These are phyloP conservation scores for Coemansia sp. DNA, from an alignment of 192 early-diverging fungal genomes.

Conservation along the genomic window DNA sequence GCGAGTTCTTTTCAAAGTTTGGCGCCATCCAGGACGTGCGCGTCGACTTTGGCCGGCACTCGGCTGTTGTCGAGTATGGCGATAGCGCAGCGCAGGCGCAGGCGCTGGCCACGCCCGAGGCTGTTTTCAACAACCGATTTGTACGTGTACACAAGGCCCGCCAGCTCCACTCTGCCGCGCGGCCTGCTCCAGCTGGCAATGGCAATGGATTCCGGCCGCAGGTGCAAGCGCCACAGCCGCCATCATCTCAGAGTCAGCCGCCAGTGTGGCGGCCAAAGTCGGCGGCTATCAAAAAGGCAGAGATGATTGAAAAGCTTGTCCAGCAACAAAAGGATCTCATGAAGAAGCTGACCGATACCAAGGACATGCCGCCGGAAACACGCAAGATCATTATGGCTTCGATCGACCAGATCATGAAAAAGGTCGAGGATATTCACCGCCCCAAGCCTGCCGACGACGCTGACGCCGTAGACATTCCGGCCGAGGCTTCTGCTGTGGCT, in stretches of 20 bases:
- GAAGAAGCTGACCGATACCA: slow-evolving; percentile 41
- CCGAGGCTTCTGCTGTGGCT: background rate
- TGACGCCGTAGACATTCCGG: background rate
- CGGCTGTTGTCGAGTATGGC: slow-evolving; percentile 22
- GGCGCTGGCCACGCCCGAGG: slow-evolving; percentile 39
- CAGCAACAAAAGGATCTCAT: slow-evolving; percentile 52
- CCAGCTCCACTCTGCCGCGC: background rate
- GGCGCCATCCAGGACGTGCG: slow-evolving; percentile 22
- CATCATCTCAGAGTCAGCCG: slow-evolving; percentile 3
- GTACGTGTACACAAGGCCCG: slow-evolving; percentile 31
- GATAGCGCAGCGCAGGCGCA: slow-evolving; percentile 19
- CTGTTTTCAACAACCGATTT: slow-evolving; percentile 49
- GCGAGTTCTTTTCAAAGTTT: slow-evolving; percentile 36
- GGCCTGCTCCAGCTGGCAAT: background rate
- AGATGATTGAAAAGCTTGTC: slow-evolving; percentile 48
- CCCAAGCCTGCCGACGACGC: slow-evolving; percentile 8
- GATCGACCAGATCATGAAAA: slow-evolving; percentile 47
- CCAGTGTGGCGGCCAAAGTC: slow-evolving; percentile 46
- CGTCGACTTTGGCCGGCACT: slow-evolving; percentile 28
- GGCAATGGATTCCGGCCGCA: background rate
- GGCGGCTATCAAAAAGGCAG: slow-evolving; percentile 44
- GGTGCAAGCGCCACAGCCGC: background rate
- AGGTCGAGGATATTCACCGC: slow-evolving; percentile 32
- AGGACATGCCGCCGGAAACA: slow-evolving; percentile 40
- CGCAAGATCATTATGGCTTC: slow-evolving; percentile 55